Conservation (phyloP, 371 early-diverging fungal genomes). For the Apophysomyces variabilis region DNA sequence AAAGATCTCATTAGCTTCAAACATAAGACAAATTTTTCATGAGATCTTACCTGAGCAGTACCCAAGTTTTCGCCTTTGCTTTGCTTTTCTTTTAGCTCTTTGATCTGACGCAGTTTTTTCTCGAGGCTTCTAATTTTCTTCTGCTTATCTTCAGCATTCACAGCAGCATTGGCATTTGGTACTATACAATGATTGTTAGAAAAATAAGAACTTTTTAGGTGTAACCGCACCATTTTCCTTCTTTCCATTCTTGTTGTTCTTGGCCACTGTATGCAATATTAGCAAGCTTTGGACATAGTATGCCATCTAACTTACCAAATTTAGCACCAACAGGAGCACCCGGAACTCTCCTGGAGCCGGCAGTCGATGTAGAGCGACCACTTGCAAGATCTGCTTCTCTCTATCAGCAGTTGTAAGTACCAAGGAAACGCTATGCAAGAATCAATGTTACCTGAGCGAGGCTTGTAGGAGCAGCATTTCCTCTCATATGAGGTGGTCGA, state of each 20-base stretch:
- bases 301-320: conserved; percentile 5
- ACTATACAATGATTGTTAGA: background rate
- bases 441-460: conserved; percentile 40
- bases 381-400: conserved; percentile 39
- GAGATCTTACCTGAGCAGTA: conserved; percentile 70
- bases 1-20: background rate
- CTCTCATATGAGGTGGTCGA: conserved; percentile 81
- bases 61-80: conserved; percentile 81
- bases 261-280: conserved; percentile 32
- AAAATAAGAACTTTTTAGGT: background rate
- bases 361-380: conserved; percentile 28
- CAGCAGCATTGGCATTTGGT: conserved; percentile 19
- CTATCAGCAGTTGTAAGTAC: conserved; percentile 9
- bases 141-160: conserved; percentile 59
- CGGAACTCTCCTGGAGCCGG: conserved; percentile 35
- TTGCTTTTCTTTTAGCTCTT: conserved; percentile 79
- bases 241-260: conserved; percentile 58
- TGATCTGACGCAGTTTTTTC: conserved; percentile 92
- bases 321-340: conserved; percentile 35
- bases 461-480: conserved; percentile 50
- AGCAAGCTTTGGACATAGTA: background rate
- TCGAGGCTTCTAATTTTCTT: conserved; percentile 87
- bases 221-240: conserved; percentile 13
- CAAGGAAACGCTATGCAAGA: background rate
- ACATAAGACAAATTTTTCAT: no score